Evolutionary conservation across 2,329 filamentous ascomycete species (phyloP).

Genomic region (Fusarium devonianum): DNA sequence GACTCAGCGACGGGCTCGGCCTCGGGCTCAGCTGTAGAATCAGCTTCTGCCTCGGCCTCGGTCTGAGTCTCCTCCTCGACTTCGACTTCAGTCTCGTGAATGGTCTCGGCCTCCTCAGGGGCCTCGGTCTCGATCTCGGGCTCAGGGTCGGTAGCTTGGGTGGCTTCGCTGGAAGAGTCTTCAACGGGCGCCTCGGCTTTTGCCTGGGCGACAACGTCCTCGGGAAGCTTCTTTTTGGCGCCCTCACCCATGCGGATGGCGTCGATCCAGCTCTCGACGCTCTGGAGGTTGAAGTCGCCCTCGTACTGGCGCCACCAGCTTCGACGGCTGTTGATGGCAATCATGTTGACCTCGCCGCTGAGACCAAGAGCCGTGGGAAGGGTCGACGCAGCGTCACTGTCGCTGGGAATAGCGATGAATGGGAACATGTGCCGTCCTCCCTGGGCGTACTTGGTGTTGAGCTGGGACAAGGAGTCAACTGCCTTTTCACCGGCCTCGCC

Average conservation of each 20-base stretch:
- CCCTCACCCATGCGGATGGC: constrained; percentile 90
- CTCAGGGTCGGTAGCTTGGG: constrained; percentile 39
- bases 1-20: constrained; percentile 27
- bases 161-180: constrained; percentile 12
- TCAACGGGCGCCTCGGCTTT: constrained; percentile 42
- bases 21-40: constrained; percentile 36
- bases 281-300: constrained; percentile 64
- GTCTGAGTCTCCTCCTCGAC: constrained; percentile 17
- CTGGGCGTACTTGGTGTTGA: constrained; percentile 77
- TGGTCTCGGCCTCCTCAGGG: constrained; percentile 35
- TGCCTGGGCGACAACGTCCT: constrained; percentile 59
- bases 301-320: constrained; percentile 84
- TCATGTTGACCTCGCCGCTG: constrained; percentile 68
- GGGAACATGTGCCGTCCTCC: constrained; percentile 78
- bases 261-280: constrained; percentile 87
- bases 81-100: constrained; percentile 34
- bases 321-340: constrained; percentile 85
- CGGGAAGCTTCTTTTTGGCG: constrained; percentile 76
- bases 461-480: constrained; percentile 70
- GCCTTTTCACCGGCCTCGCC: constrained; percentile 61
- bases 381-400: constrained; percentile 53
- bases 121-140: constrained; percentile 37
- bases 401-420: constrained; percentile 75
- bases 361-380: constrained; percentile 62
- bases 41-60: constrained; percentile 9